These are phyloP conservation scores for Aspergillus melleus DNA, from an alignment of 2,329 filamentous ascomycete species.

Conservation along the genomic window DNA sequence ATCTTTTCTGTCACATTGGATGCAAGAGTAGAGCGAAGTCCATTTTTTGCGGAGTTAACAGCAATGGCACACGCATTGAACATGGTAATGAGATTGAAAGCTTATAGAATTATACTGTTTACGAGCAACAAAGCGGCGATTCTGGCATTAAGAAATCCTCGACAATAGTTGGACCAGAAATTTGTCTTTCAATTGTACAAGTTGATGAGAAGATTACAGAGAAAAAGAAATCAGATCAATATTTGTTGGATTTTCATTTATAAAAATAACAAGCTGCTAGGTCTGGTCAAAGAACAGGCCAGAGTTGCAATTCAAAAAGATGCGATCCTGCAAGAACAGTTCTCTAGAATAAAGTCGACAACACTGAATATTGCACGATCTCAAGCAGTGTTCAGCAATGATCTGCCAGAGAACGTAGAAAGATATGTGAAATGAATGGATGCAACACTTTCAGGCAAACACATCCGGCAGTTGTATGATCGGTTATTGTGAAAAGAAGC, in stretches of 20 bases:
- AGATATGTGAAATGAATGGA: constrained; percentile 27
- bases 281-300: constrained; percentile 24
- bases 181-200: constrained; percentile 22
- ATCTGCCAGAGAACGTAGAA: constrained; percentile 22
- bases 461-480: constrained; percentile 19
- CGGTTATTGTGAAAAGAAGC: constrained; percentile 28
- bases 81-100: constrained; percentile 18
- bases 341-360: constrained; percentile 24
- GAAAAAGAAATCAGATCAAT: constrained; percentile 19
- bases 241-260: constrained; percentile 18
- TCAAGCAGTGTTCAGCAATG: constrained; percentile 17
- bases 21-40: constrained; percentile 23
- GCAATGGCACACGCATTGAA: constrained; percentile 22
- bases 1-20: constrained; percentile 18
- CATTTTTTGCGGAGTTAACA: constrained; percentile 23
- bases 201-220: constrained; percentile 21
- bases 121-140: constrained; percentile 26
- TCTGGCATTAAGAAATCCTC: constrained; percentile 23
- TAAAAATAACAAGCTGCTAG: constrained; percentile 13
- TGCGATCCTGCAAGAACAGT: constrained; percentile 13
- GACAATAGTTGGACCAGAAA: constrained; percentile 23
- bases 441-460: constrained; percentile 15
- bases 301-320: constrained; percentile 19
- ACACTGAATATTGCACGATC: constrained; percentile 25
- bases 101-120: constrained; percentile 21